Percentiles rank a stretch among this genome's conserved stretches.
These are phyloP conservation scores for Chaetomiaceae sp. DNA, from an alignment of 2,329 filamentous ascomycete genomes.

Conservation along the genomic window DNA sequence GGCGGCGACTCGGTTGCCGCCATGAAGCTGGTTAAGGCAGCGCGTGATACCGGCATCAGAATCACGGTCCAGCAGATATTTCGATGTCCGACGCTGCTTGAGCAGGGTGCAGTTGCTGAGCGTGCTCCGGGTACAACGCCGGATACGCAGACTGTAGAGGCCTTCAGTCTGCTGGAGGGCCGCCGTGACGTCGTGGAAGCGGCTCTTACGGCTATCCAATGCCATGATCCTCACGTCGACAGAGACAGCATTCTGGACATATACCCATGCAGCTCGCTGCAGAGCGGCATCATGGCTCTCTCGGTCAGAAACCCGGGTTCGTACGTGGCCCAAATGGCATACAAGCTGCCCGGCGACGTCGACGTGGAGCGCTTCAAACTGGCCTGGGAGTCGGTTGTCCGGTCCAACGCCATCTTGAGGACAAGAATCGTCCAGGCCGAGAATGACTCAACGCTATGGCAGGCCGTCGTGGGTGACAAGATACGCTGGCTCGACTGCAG, in stretches of 20 bases:
- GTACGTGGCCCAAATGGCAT: slow-evolving; percentile 47
- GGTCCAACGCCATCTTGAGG: background rate
- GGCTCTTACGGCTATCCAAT: slow-evolving; percentile 29
- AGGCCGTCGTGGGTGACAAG: too few species aligned
- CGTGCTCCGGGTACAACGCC: too few species aligned
- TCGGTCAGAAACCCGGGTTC: slow-evolving; percentile 46
- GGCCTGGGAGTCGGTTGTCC: background rate
- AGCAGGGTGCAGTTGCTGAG: too few species aligned
- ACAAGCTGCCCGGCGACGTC: slow-evolving; percentile 31
- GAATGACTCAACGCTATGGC: too few species aligned
- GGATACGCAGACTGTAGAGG: too few species aligned
- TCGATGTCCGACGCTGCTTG: background rate
- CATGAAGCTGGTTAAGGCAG: slow-evolving; percentile 44
- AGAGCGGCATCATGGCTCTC: slow-evolving; percentile 51
- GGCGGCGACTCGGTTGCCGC: slow-evolving; percentile 47
- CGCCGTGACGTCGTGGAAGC: too few species aligned
- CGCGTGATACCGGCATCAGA: slow-evolving; percentile 28
- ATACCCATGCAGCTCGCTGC: slow-evolving; percentile 50
- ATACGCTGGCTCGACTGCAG: too few species aligned
- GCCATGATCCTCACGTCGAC: slow-evolving; percentile 32
- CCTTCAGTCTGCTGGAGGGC: too few species aligned
- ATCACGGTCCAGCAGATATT: slow-evolving; percentile 34
- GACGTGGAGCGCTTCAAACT: background rate
- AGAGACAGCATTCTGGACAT: slow-evolving; percentile 42
- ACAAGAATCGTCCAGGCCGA: slow-evolving; percentile 9